A percentile compares a stretch with the other conserved stretches of the same genome.
Conservation (phyloP, 2,329 filamentous ascomycete genomes). For the Hymenoscyphus albidus region DNA sequence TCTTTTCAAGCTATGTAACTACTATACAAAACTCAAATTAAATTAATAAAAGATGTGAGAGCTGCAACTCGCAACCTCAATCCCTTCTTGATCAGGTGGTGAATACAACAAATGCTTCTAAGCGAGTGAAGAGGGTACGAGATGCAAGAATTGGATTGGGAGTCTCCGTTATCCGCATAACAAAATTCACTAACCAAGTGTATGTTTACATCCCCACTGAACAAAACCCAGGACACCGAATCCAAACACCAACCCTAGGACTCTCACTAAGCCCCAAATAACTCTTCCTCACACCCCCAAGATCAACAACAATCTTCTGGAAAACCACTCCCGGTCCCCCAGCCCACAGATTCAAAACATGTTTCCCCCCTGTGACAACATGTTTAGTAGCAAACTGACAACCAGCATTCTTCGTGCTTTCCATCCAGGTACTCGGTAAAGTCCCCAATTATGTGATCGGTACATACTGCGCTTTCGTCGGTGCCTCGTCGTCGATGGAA, state of each 20-base stretch:
- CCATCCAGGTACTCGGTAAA: slow-evolving; percentile 18
- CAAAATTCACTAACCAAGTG: too few species aligned
- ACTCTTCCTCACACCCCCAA: slow-evolving; percentile 39
- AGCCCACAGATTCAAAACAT: slow-evolving; percentile 37
- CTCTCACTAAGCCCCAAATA: slow-evolving; percentile 39
- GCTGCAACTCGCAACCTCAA: too few species aligned
- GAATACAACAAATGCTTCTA: too few species aligned
- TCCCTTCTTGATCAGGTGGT: too few species aligned
- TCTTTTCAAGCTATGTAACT: too few species aligned
- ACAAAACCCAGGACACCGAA: background rate
- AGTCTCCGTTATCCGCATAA: too few species aligned
- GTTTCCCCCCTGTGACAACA: slow-evolving; percentile 13
- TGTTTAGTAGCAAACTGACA: slow-evolving; percentile 20
- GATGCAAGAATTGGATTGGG: too few species aligned
- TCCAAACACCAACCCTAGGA: slow-evolving; percentile 9
- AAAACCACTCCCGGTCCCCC: slow-evolving; percentile 38
- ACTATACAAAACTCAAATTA: too few species aligned
- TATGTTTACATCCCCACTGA: background rate
- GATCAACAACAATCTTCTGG: slow-evolving; percentile 40
- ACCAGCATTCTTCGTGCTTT: slow-evolving; percentile 16
- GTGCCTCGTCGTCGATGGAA: slow-evolving; percentile 38
- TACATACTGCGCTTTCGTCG: slow-evolving; percentile 34
- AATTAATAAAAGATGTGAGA: too few species aligned
- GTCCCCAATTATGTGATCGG: slow-evolving; percentile 19
- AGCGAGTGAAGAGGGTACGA: too few species aligned